Base-by-base conservation (phyloP, 78 protist genomes). In the Dictyostelium capitatum region DNA sequence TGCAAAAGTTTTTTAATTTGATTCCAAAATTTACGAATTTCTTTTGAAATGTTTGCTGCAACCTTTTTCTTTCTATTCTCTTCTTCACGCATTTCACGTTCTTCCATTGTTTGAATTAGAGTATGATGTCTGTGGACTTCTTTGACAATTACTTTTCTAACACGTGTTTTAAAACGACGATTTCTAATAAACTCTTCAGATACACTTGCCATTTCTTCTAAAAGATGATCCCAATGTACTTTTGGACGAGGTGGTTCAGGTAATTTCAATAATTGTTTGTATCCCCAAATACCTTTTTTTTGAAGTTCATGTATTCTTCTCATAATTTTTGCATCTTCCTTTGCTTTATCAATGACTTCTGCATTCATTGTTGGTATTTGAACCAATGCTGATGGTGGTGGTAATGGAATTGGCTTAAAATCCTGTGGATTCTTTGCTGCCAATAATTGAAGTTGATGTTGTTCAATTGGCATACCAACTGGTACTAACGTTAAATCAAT, bases 191-290 rank as follows among this genome's bases (percentile, higher is more conserved):
- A 96, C 12, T 97, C 99, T 5, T 93, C 82, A 0, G 97, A 84
- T 3, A 96, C 87, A 80, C 93, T 91, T 2, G 87, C 91, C 97
- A 97, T 91, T 89, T 96, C 98, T 12, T 81, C 96, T 47, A 94
- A 65, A 4, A 97, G 37, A 62, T 77, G 91, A 82, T 97, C 98
- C 96, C 97, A 90, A 54, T 96, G 98, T 6, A 90, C 95, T 79
- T 96, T 90, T 9, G 77, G 79, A 20, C 97, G 78, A 15, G 89
- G 83, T 25, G 98, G 97, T 89, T 97, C 98, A 7, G 90, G 96
- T 37, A 83, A 43, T 51, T 79, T 73, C 9, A 65, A 53, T 30
- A 95, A 37, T n/a, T 77, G 92, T 53, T 80, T 64, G n/a, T 37
- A 57, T 6, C 37, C 43, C 97, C 95, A 90, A 19, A 74, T 50